Percentiles rank a stretch among this genome's conserved stretches.
These are phyloP conservation scores for Yarrowia osloensis DNA, from an alignment of 805 yeast genomes.

Conservation along the genomic window DNA sequence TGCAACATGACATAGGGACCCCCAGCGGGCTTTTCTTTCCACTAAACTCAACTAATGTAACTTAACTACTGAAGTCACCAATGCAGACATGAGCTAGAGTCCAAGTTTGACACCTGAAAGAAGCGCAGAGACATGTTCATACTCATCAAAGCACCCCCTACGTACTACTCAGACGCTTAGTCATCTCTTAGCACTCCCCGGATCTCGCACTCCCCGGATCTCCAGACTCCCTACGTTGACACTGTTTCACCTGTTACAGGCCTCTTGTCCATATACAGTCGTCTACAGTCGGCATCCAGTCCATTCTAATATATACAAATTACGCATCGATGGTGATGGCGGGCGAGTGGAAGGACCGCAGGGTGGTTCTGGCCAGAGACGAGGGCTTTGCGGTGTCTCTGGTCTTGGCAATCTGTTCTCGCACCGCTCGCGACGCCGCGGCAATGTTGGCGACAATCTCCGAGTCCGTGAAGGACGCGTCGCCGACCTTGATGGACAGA, in stretches of 20 bases:
- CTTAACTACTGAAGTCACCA: too few species aligned
- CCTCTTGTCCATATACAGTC: too few species aligned
- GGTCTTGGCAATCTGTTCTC: slow-evolving; percentile 39
- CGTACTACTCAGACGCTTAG: too few species aligned
- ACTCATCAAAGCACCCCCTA: too few species aligned
- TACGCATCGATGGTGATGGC: slow-evolving; percentile 28
- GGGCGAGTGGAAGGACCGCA: slow-evolving; percentile 28
- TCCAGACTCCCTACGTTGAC: too few species aligned
- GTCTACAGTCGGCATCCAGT: neutral
- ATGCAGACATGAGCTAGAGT: too few species aligned
- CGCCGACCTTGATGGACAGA: slow-evolving; percentile 71
- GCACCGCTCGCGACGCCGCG: slow-evolving; percentile 65
- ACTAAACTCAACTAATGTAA: neutral
- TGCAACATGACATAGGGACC: neutral
- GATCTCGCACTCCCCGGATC: too few species aligned
- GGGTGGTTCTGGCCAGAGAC: slow-evolving; percentile 20
- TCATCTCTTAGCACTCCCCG: too few species aligned
- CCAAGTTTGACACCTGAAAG: too few species aligned
- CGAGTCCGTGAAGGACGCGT: slow-evolving; percentile 72
- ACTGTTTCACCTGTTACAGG: too few species aligned
- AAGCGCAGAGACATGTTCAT: too few species aligned
- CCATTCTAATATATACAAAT: slow-evolving; percentile 16
- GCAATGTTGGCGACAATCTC: slow-evolving; percentile 72
- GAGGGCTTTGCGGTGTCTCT: slow-evolving; percentile 28
- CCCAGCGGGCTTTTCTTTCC: neutral